Base-by-base conservation (phyloP, 2,329 filamentous ascomycete species). In the Penicillium sp. region DNA sequence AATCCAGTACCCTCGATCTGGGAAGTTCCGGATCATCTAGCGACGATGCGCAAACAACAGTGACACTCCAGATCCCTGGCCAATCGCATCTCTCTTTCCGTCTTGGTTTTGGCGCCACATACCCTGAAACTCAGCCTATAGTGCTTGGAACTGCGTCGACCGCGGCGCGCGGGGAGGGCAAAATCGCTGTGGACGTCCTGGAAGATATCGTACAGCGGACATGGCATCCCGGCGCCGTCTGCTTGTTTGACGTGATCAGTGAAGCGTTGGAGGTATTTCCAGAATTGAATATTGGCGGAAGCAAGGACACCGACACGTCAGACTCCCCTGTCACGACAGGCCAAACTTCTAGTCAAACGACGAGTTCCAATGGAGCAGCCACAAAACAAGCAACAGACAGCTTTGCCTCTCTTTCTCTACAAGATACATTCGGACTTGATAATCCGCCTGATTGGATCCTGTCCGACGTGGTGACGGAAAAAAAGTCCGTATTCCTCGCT, bases 241-340 rank as follows among this genome's bases (percentile, higher is more conserved):
- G 93, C 72, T 81, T 99, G 3, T 99, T 93, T 71, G 94, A 97
- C 74, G 85, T 96, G n/a, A 84, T 97, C 40, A 93, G 97, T 68
- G 86, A 86, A 67, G 80, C 80, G 0, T 76, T 76, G 35, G 82
- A 82, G 62, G 72, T 77, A 2, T 75, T 85, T 6, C 77, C 79
- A 71, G 89, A 91, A 72, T 80, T 90, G 66, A 83, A 80, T 59
- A 81, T 75, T 76, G 71, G 74, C 7, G 70, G 69, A 15, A 55
- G 63, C 61, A 19, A 70, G 64, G 8, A 66, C 58, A 26, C 56
- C 1, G 67, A 58, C 4, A 53, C 59, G 13, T 35, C 44, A 26
- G 51, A 63, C 26, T 58, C 56, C 17, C 30, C 35, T 13, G 9
- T 51, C 13, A 40, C 58, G 5, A 61, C 64, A 6, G 61, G 49